Conservation (phyloP, 257 asterid species). For the Solanum clarkiae region DNA sequence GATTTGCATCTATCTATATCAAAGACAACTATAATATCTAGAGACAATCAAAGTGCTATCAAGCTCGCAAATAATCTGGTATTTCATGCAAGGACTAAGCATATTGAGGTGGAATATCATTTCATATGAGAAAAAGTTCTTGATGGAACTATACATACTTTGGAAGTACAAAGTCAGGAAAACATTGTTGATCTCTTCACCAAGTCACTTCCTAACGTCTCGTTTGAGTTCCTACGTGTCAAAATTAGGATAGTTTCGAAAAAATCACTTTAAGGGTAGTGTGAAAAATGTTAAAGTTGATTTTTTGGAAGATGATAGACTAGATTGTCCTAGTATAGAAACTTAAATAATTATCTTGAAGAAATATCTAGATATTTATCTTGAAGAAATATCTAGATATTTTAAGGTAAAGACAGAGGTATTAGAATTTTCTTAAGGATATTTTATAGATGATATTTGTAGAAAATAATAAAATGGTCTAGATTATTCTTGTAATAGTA, state of each 20-base stretch:
- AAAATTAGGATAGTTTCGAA: background rate
- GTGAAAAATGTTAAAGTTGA: background rate
- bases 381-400: too few species aligned
- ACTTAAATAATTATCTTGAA: background rate
- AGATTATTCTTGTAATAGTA: background rate
- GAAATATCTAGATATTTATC: background rate
- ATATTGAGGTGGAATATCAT: background rate
- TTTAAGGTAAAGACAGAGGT: too few species aligned
- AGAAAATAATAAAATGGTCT: too few species aligned
- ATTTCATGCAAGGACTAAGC: background rate
- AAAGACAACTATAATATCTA: background rate
- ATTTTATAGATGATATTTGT: too few species aligned
- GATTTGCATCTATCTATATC: background rate
- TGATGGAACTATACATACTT: background rate
- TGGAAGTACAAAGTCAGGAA: background rate
- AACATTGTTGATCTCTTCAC: background rate
- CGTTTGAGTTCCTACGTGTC: too few species aligned
- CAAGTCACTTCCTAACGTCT: background rate
- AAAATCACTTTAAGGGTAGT: background rate
- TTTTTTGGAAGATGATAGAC: background rate
- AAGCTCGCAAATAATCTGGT: too few species aligned
- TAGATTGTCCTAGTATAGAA: too few species aligned
- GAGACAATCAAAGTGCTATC: background rate
- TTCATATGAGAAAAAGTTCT: background rate
- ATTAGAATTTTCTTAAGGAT: too few species aligned